Evolutionary conservation across 768 basidiomycete genomes (phyloP), one percentile per base, ranked within the genome.

Genomic region (Rhizopogon rudus): DNA sequence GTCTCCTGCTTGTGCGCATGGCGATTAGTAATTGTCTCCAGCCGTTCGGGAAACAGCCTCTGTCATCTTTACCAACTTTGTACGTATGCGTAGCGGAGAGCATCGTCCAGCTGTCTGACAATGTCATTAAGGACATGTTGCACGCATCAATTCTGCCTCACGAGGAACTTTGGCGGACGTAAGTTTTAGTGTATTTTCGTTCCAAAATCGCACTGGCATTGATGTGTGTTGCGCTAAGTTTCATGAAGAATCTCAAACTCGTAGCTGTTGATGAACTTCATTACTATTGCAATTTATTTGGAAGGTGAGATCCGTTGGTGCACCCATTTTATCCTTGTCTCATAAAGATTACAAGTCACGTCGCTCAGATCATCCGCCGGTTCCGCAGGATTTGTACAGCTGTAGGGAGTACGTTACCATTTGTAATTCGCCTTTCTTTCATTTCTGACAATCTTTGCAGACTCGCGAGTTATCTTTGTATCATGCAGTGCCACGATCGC

Each of bases 401-500:
- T 1, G 76, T 93, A 44, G 87, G 93, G 60, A 91, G 88, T 91
- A 59, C 54, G 85, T 72, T 14, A 14, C 5, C 14, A 44, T 28
- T 52, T 16, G 12, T 2, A 16, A 22, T 35, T 16, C 9, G 7
- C 35, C n/a, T 14, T 13, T 52, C 10, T 31, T 1, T 63, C 40
- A 16, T 16, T 35, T 55, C 16, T 55, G 41, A 20, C 44, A 40
- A 16, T 46, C 9, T 37, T 12, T 29, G 14, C 53, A 70, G 90
- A 91, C 62, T 68, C 70, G 46, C 72, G 71, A 0, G 64, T 79
- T 3, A 78, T 73, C 16, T 93, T 91, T 63, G 81, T 95, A 6
- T 93, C 91, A 12, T 95, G 93, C 64, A 93, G 89, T 57, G 93
- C 93, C 37, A 96, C 93, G 0, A 86, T 96, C 43, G 75, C 84